A percentile compares a stretch with the other conserved stretches of the same genome.
These are phyloP conservation scores for Aristolochia californica DNA, from an alignment of 164 flowering plant genomes.

Conservation along the genomic window DNA sequence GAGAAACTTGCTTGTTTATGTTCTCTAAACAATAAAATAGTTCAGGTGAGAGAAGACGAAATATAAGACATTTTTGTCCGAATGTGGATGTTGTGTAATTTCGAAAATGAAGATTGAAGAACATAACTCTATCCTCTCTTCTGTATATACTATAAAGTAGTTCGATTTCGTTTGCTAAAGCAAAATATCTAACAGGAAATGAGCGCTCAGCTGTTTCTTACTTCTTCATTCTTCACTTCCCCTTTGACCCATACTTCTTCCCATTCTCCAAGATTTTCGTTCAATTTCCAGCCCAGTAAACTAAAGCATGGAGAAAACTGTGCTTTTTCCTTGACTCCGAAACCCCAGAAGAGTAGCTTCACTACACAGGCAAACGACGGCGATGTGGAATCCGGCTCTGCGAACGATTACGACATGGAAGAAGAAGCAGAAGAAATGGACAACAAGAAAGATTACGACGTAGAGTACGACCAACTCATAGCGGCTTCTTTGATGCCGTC, in stretches of 20 bases:
- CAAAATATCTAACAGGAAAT: neutral
- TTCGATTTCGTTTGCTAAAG: too few species aligned
- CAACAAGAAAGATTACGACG: conserved; percentile 82
- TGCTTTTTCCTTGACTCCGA: neutral
- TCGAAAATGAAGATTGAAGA: too few species aligned
- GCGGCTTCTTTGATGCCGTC: conserved; percentile 8
- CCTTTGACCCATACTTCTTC: neutral
- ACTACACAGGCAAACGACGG: conserved; percentile 57
- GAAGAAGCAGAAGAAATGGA: conserved; percentile 79
- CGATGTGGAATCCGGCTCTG: conserved; percentile 48
- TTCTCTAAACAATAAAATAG: too few species aligned
- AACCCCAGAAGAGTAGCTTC: conserved; percentile 14
- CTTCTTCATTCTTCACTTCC: neutral
- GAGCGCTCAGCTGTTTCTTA: neutral
- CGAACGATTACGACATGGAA: conserved; percentile 67
- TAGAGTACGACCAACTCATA: conserved; percentile 53
- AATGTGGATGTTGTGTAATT: too few species aligned
- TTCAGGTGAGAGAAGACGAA: too few species aligned
- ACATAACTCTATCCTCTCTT: too few species aligned
- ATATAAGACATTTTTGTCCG: too few species aligned
- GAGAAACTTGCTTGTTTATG: too few species aligned
- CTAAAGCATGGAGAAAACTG: neutral
- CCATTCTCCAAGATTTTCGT: neutral
- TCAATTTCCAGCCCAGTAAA: too few species aligned
- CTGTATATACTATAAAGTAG: too few species aligned